Evolutionary conservation across 148 eudicot genomes (phyloP), one percentile per base, ranked within the genome.

Genomic region (Nyssa sinensis): DNA sequence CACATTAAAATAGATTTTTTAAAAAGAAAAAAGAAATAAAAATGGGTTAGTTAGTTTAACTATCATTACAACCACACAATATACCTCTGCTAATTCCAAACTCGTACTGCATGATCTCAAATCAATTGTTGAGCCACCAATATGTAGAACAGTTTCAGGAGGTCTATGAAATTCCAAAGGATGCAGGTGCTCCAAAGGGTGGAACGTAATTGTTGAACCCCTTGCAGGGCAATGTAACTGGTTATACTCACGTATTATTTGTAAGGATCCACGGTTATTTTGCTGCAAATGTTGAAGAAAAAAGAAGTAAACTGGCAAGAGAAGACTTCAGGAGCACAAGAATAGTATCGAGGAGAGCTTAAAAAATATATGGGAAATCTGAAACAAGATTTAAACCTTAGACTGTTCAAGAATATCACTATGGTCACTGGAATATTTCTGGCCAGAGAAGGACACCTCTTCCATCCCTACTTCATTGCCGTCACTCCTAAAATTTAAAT

Each of bases 331-430:
- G 69, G 49, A 25, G 53, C 61, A 19, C 30, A 57, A 47, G 23
- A 51, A 60, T 34, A 21, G 19, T 62, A 31, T 37, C 37, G 67
- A 34, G 74, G 55, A 55, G 27, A 81, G 66, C 33, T 61, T 67
- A 58, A 10, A 37, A 62, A 34, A 76, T 33, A 29, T 30, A 55
- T 74, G 62, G 21, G 41, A 60, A 62, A 30, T 57, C 13, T 39
- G 60, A 62, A 35, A 21, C 41, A 37, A 69, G 55, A 72, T 64
- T 29, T 73, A 66, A 70, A 92, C 98, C 97, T 89, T 95, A 68
- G 97, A 97, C 98, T 97, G 92, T 72, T 92, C 94, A 71, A 95
- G 91, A 69, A 92, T 85, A 74, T 92, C 97, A 80, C 76, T 75
- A 67, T 92, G 92, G 71, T 86, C 89, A 66, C 82, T 86, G 69